Base-by-base conservation (phyloP, 495 filamentous ascomycete species). In the Penicillium paradoxum region DNA sequence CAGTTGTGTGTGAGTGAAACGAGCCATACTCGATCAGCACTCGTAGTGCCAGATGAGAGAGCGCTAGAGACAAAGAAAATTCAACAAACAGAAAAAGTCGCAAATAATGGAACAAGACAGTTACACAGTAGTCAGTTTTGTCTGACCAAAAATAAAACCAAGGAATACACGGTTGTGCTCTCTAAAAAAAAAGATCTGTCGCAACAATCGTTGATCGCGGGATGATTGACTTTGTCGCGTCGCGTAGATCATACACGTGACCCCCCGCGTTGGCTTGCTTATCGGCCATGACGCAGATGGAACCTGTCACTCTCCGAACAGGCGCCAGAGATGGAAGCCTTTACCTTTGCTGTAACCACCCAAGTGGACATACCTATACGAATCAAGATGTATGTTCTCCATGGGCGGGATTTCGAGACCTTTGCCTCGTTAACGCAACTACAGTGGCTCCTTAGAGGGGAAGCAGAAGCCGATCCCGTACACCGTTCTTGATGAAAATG, bases 271-370 rank as follows among this genome's bases (percentile, higher is more conserved):
- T 4, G 24, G 41, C n/a, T 33, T 42, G 19, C 49, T 51, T 51
- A 51, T 51, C 49, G n/a, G 25, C 39, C 49, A 51, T 51, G 49
- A 51, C 49, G 49, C 49, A 51, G 38, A 19, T 4, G 38, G 37
- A n/a, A 33, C 27, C 2, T 51, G 14, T 8, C 24, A 29, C n/a
- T 38, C 43, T 55, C 53, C 22, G 38, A 25, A 42, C 36, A 25
- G 29, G 10, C 29, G 27, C 11, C 25, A 64, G 32, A 45, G 18
- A 96, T 97, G 91, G 93, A 98, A 63, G 84, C 91, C 39, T 97
- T 95, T 69, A 91, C 90, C 1, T 97, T 97, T 74, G 91, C 89
- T 41, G 86, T 82, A 58, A 96, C 93, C 40, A 84, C 87, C 37
- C 78, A 82, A 64, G 78, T 97, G 51, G 77, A 90, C 59, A 80